A percentile compares a stretch with the other conserved stretches of the same genome.
Conservation (phyloP, 441 rosid species). For the Metrosideros polymorpha region DNA sequence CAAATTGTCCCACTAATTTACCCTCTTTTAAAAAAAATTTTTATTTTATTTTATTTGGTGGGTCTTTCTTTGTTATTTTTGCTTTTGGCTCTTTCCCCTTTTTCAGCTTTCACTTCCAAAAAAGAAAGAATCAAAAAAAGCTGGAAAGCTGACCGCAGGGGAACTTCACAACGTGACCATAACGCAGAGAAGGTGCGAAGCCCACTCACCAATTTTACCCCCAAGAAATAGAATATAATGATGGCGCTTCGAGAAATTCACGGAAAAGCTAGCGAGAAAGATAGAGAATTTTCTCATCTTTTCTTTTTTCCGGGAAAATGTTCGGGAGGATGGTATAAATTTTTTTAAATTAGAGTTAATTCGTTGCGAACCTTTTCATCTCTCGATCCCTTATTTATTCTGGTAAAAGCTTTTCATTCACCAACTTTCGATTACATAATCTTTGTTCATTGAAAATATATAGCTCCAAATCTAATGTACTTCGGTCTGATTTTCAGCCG, state of each 20-base stretch:
- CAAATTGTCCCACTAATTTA: background rate
- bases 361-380: too few relatives aligned
- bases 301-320: background rate
- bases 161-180: background rate
- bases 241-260: background rate
- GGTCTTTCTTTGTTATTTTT: background rate
- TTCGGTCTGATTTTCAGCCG: too few relatives aligned
- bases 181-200: background rate
- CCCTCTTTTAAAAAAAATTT: background rate
- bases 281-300: background rate
- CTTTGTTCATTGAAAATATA: too few relatives aligned
- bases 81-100: background rate
- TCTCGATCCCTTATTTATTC: too few relatives aligned
- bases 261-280: background rate
- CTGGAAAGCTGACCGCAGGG: background rate
- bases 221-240: background rate
- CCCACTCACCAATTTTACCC: background rate
- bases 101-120: background rate
- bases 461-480: too few relatives aligned
- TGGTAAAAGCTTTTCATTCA: too few relatives aligned
- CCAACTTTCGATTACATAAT: too few relatives aligned
- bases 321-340: too few relatives aligned
- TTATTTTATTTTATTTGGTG: background rate
- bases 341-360: too few relatives aligned
- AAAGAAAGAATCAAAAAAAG: background rate